Evolutionary conservation across 2,329 filamentous ascomycete genomes (phyloP), one percentile per base, ranked within the genome.

Genomic region (Beauveria australis): DNA sequence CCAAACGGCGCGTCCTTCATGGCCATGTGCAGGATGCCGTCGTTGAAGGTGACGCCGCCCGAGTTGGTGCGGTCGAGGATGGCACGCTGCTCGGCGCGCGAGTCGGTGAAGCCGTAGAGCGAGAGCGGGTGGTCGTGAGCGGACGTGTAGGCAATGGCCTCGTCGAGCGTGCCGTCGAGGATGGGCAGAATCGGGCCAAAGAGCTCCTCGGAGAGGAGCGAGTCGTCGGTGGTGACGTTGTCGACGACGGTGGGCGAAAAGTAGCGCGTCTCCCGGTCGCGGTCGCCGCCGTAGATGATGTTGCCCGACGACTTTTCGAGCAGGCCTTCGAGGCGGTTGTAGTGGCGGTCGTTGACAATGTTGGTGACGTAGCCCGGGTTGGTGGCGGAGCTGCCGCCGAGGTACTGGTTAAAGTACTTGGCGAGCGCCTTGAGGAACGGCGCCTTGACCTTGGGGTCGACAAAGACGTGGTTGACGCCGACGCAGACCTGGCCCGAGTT

Each of bases 31-130:
- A 79, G 69, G 63, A 75, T 72, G 44, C 73, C 71, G 64, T 81
- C 79, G 66, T 82, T 82, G 67, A 81, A 70, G 14, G 78, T 80
- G 57, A 81, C 79, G 19, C 79, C 79, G 7, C 80, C 80, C 5
- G 79, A 81, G 18, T 73, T 75, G 53, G 76, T 74, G 61, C 69
- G 69, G 44, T 67, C 63, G 16, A 66, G 60, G 47, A 67, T 70
- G 51, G 69, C 67, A 18, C 71, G 64, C 52, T 74, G 73, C 60
- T 78, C 74, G 1, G 64, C 57, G 19, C 70, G 60, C 40, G 72
- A 66, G 12, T 70, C 63, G 46, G 71, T 75, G 65, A 78, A 78
- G 33, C 73, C 71, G 65, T 79, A 79, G 18, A 78, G 65, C 1
- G 71, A 75, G 3, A 79, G 71, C 0, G 76, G 74, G 26, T 71